Conservation (phyloP, 164 flowering plant genomes). For the Vitis cinerea region DNA sequence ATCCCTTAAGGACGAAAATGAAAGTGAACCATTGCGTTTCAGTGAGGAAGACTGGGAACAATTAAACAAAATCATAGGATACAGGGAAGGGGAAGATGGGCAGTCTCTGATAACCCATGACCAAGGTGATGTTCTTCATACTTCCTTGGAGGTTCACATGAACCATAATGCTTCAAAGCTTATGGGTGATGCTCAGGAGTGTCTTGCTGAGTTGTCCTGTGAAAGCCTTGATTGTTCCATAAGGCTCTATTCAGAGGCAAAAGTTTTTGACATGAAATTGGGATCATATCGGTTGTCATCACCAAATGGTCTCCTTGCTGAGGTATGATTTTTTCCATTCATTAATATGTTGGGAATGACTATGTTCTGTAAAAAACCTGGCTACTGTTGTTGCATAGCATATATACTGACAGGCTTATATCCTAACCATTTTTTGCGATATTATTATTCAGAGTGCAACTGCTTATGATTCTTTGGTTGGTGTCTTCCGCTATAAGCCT, state of each 20-base stretch:
- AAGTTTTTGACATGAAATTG: conserved; percentile 76
- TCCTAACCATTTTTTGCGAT: neutral
- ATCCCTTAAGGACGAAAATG: conserved; percentile 64
- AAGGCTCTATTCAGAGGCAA: conserved; percentile 78
- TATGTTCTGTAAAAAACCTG: neutral
- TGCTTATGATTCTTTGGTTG: conserved; percentile 69
- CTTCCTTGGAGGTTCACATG: conserved; percentile 79
- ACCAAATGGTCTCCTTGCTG: conserved; percentile 88
- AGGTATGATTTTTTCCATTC: conserved; percentile 42
- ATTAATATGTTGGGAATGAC: neutral
- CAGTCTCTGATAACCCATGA: conserved; percentile 38
- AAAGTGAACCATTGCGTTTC: conserved; percentile 57
- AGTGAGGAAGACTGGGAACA: conserved; percentile 89
- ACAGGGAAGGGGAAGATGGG: conserved; percentile 66
- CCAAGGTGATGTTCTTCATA: conserved; percentile 55
- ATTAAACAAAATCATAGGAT: conserved; percentile 84
- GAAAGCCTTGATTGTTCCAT: conserved; percentile 71
- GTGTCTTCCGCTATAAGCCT: conserved; percentile 81
- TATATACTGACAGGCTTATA: neutral
- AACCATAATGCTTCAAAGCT: conserved; percentile 93
- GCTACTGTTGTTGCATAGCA: neutral
- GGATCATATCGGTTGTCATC: conserved; percentile 85
- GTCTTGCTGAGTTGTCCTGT: conserved; percentile 91
- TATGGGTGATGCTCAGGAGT: conserved; percentile 39
- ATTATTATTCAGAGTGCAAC: conserved; percentile 78